Base-by-base conservation (phyloP, 345 rosid genomes). In the Lenwebbia sp. region DNA sequence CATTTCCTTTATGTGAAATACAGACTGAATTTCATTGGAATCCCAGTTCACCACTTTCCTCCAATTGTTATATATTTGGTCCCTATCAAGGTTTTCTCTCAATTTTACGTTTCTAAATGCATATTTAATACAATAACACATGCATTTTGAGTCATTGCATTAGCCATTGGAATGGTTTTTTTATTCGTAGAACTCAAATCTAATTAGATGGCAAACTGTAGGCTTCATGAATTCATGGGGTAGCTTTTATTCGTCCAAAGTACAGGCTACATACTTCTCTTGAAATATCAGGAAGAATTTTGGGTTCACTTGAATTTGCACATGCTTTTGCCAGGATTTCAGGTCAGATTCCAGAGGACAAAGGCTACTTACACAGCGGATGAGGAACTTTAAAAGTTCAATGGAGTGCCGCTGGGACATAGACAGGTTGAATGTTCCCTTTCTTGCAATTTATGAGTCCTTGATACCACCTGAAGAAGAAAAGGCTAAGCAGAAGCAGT, bases 341-440 rank as follows among this genome's bases (percentile, higher is more conserved):
- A 92, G 99, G 91, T 91, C 91, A 86, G 99, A 96, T 90, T 87
- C 85, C 86, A 92, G 99, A 87, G 99, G 99, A 70, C 92, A 91
- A 74, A 75, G 83, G 44, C 88, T 92, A 53, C 95, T 97, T 78
- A 88, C 90, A 91, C 99, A 95, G 87, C 92, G 96, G 88, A 88
- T 90, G 92, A 94, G 99, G 90, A 91, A 85, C 88, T 86, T 84
- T 15, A 94, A 92, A 91, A 86, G 93, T 87, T 85, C 78, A 85
- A 88, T 89, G 89, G 86, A 62, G 85, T 95, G 96, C 89, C 94
- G 94, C 55, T 83, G 89, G 88, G 99, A 96, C 91, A 95, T 96
- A 83, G 90, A 86, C 84, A 88, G 92, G 87, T 84, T 94, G 13
- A 93, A 88, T 90, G 89, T 87, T 85, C 91, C 93, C 40, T 95